Conservation (phyloP, 176 grass and related monocot species). For the Triticum urartu region DNA sequence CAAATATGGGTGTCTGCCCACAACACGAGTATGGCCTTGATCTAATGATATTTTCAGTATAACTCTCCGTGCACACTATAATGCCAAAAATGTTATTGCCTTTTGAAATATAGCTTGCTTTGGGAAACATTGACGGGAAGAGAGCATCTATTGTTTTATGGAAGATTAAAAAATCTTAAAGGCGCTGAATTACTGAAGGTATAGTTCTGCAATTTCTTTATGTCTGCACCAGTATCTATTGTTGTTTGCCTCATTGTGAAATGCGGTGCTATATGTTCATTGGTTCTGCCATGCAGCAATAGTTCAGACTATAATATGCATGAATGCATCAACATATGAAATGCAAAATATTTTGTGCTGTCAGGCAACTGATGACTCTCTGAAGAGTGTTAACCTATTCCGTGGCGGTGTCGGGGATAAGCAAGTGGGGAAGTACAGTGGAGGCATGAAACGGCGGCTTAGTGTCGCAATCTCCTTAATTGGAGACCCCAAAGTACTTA, state of each 20-base stretch:
- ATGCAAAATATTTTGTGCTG: conserved; percentile 14
- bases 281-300: not conserved
- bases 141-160: conserved; percentile 92
- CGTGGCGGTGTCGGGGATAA: conserved; percentile 67
- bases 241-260: not conserved
- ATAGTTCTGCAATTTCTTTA: not conserved
- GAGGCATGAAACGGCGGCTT: conserved; percentile 90
- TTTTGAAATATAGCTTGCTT: conserved; percentile 67
- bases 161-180: conserved; percentile 91
- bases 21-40: conserved; percentile 74
- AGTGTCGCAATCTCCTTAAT: conserved; percentile 82
- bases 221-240: not conserved
- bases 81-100: not conserved
- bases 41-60: not conserved
- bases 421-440: conserved; percentile 77
- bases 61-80: not conserved
- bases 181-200: conserved; percentile 59
- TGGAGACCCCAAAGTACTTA: conserved; percentile 61
- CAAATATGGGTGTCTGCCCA: conserved; percentile 92
- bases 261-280: not conserved
- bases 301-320: not conserved
- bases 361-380: conserved; percentile 75
- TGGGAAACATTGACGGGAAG: conserved; percentile 95
- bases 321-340: conserved; percentile 15
- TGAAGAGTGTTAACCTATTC: conserved; percentile 79